Evolutionary conservation across 768 basidiomycete species (phyloP).

Genomic region (Termitomyces sp.): DNA sequence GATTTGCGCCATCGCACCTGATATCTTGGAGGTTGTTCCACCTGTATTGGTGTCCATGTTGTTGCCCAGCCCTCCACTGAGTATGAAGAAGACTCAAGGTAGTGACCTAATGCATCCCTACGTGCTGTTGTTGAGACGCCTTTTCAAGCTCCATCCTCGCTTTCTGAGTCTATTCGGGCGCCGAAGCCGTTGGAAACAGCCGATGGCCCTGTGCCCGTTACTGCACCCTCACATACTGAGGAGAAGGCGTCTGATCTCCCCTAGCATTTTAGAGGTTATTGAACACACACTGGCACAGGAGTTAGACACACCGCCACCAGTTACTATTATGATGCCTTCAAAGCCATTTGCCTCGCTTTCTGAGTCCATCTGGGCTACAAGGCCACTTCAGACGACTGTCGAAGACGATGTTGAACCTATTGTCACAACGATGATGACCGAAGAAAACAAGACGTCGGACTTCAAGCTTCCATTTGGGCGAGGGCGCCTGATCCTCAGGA

Average conservation of each 20-base stretch:
- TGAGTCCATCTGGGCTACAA: background rate
- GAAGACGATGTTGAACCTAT: background rate
- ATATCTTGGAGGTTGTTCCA: background rate
- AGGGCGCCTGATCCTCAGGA: background rate
- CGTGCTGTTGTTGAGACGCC: background rate
- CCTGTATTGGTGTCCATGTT: background rate
- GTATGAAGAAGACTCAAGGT: background rate
- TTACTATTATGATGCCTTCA: background rate
- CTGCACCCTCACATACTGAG: background rate
- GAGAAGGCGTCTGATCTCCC: background rate
- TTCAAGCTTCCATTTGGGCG: background rate
- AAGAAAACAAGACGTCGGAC: background rate
- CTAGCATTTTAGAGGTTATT: background rate
- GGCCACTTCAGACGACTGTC: background rate
- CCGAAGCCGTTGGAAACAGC: background rate
- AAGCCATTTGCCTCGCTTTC: background rate
- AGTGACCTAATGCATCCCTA: background rate
- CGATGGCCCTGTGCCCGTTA: background rate
- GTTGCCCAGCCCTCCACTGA: background rate
- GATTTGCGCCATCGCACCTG: background rate
- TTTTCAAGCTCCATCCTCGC: background rate
- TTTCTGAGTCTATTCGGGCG: background rate
- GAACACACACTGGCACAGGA: background rate
- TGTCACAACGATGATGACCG: background rate
- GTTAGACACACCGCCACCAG: background rate